Evolutionary conservation across 768 basidiomycete genomes (phyloP), one percentile per base, ranked within the genome.

Genomic region (Pisolithus marmoratus): DNA sequence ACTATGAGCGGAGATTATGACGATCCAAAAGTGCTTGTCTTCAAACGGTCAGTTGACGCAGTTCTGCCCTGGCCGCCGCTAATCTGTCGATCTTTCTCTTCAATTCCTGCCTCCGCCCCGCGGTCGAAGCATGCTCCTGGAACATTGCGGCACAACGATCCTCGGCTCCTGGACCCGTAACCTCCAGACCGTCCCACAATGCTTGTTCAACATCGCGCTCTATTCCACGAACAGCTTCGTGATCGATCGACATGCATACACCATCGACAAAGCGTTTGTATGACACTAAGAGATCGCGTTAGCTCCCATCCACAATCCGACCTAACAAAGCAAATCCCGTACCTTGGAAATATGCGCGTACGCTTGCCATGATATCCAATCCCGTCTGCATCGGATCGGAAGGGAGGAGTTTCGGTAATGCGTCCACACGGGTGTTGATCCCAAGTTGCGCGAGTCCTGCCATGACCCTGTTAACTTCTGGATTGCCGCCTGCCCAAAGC

Each of bases 261-360:
- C 69, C 68, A 38, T 79, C 79, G 5, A 61, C 57, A 40, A 76
- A 74, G 0, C 74, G 75, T 53, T 74, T 76, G 56, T 74, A 75
- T 0, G 75, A 65, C 5, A 79, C 77, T 85, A 52, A 5, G 54
- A 15, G 6, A 46, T 8, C 22, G 37, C 7, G 15, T 42, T 37
- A 53, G 44, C 38, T 41, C 45, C 17, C 40, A 49, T 29, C 29
- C 1, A 2, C 4, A 5, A 14, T 5, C 45, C 4, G 7, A 24
- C 7, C 22, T 34, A 20, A 40, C 23, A 40, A 29, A 20, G 3
- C 6, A 14, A 12, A 17, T 49, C n/a, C 27, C 60, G 8, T 58
- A 85, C 87, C 86, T 74, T 87, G 83, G 64, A 87, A 88, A 57
- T 88, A 87, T 0, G 82, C 85, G 5, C 84, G 72, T 2, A 87